Evolutionary conservation across 768 basidiomycete species (phyloP), one percentile per base, ranked within the genome.

Genomic region (Cubamyces sp.): DNA sequence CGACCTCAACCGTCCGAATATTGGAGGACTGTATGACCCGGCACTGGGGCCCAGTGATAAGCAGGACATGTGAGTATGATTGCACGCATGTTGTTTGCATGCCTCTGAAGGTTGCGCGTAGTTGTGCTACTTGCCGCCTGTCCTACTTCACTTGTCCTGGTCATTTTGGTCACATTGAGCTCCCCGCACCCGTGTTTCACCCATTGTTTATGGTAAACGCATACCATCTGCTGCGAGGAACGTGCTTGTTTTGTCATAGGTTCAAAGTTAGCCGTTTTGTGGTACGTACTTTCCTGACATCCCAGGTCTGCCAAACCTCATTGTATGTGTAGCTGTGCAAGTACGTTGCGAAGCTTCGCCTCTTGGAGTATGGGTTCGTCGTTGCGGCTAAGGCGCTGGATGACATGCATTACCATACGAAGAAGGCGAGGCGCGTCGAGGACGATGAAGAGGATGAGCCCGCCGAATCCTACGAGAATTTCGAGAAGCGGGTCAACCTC

Each of bases 91-190:
- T 30, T 30, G 50, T 46, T 26, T 26, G 45, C 55, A 57, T 21
- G 46, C 41, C 7, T 57, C 64, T 69, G 53, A 69, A 54, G 21
- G 45, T 61, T 42, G 26, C 50, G 23, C 72, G 16, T 18, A 99
- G 96, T 62, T 99, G 97, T 74, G 81, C 90, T 65, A 97, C 97
- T 75, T 99, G 97, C 73, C 89, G 84, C 60, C 84, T 97, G 69
- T 92, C 87, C 49, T 96, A 94, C 71, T 98, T 90, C 78, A 89
- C 90, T 62, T 99, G 97, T 74, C 96, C 97, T 1, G 97, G 97
- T 18, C 97, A 99, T 75, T 99, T 91, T 76, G 97, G 97, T 21
- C 97, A 98, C 75, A 96, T 99, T 63, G 94, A 98, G 64, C 84
- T 99, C 6, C 95, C 96, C 19, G 85, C 91, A 18, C 96, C 97